A percentile compares a stretch with the other conserved stretches of the same genome.
These are phyloP conservation scores for Beauveria australis DNA, from an alignment of 2,329 filamentous ascomycete species.

Conservation along the genomic window DNA sequence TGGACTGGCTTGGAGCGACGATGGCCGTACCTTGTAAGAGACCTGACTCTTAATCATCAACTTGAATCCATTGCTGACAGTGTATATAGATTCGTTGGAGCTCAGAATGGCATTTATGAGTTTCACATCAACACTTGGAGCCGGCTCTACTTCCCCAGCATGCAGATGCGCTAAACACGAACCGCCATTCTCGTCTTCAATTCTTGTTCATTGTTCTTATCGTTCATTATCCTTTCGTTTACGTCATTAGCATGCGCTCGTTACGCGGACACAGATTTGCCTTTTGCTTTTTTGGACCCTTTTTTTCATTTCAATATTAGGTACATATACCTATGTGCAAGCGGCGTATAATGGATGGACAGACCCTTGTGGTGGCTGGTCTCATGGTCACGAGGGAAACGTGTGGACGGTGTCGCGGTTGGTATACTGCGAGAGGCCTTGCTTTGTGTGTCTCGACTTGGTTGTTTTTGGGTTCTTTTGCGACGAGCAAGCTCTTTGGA, in stretches of 20 bases:
- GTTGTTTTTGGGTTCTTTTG: background rate
- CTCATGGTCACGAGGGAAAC: background rate
- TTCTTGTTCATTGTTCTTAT: background rate
- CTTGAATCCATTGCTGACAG: slow-evolving; percentile 15
- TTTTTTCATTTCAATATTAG: background rate
- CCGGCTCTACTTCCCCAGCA: slow-evolving; percentile 51
- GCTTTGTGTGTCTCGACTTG: background rate
- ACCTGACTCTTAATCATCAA: background rate
- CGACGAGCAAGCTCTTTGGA: background rate
- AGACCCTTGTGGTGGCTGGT: background rate
- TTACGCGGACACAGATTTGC: slow-evolving; percentile 3
- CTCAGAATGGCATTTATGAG: slow-evolving; percentile 69
- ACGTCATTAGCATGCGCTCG: slow-evolving; percentile 7
- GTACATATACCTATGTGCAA: background rate
- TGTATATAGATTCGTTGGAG: slow-evolving; percentile 46
- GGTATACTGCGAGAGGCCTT: background rate
- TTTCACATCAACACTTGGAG: slow-evolving; percentile 56
- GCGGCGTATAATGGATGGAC: background rate
- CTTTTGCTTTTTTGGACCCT: background rate
- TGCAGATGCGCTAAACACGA: slow-evolving; percentile 40
- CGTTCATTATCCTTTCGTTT: background rate
- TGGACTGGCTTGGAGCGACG: slow-evolving; percentile 53
- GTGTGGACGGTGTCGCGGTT: background rate
- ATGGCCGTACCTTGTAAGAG: slow-evolving; percentile 51
- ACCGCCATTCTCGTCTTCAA: background rate